Evolutionary conservation across 345 rosid genomes (phyloP).

Genomic region (Brassica rapa): DNA sequence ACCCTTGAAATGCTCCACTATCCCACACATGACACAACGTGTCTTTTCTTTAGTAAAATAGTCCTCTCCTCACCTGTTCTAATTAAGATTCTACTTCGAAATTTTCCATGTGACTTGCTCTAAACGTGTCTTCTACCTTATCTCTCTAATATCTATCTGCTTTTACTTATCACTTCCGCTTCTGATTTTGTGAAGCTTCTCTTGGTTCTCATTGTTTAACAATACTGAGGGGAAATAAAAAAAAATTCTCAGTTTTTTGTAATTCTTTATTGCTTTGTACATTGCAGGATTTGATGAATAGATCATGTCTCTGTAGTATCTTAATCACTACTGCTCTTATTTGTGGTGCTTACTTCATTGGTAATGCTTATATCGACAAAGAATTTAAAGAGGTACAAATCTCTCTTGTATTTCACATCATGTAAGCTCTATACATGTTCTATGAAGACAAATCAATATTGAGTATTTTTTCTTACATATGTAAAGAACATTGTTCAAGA

Average conservation of each 20-base stretch:
- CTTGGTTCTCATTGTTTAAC: background rate
- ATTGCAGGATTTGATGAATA: constrained; percentile 50
- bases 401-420: background rate
- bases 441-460: background rate
- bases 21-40: background rate
- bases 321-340: constrained; percentile 51
- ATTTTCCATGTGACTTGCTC: background rate
- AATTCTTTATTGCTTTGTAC: background rate
- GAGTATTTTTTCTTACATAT: background rate
- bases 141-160: background rate
- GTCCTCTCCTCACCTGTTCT: background rate
- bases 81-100: background rate
- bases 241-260: background rate
- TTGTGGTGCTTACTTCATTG: constrained; percentile 61
- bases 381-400: constrained; percentile 58
- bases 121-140: background rate
- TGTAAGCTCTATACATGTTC: background rate
- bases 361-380: constrained; percentile 47
- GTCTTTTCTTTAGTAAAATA: background rate
- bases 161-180: background rate
- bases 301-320: constrained; percentile 59
- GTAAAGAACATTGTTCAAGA: background rate
- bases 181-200: background rate
- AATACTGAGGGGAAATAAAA: background rate
- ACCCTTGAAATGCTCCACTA: background rate